Evolutionary conservation across 176 grass and related monocot genomes (phyloP).

Genomic region (Carex littledalei): DNA sequence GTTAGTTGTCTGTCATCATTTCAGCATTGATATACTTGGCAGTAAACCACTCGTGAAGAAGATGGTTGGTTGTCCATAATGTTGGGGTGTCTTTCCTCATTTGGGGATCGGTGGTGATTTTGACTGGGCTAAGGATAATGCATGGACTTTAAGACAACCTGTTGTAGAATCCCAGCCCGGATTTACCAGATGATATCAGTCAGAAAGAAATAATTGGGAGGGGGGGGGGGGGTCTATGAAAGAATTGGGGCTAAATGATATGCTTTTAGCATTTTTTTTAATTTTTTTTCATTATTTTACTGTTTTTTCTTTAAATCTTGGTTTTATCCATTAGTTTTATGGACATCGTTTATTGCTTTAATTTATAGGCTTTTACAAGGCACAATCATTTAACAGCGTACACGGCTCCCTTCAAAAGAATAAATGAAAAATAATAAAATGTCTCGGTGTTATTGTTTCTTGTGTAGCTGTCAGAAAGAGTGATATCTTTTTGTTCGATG

Average conservation of each 20-base stretch:
- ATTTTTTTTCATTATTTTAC: neutral
- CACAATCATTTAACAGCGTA: neutral
- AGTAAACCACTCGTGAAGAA: neutral
- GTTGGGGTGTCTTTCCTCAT: neutral
- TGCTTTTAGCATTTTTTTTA: constrained; percentile 17
- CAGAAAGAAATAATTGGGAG: neutral
- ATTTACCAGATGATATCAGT: neutral
- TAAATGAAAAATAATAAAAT: constrained; percentile 13
- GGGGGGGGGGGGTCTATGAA: neutral
- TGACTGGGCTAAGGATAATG: neutral
- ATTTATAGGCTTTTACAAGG: neutral
- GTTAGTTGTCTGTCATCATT: constrained; percentile 27
- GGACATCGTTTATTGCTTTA: neutral
- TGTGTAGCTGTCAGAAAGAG: constrained; percentile 61
- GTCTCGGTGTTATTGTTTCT: constrained; percentile 21
- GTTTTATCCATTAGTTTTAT: constrained; percentile 1
- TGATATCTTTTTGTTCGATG: constrained; percentile 59
- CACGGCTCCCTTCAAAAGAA: neutral
- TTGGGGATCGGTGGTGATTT: neutral
- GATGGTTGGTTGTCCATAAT: neutral
- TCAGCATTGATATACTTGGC: constrained; percentile 13
- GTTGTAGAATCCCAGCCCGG: too few species aligned
- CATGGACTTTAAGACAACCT: neutral
- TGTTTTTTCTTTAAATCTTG: neutral
- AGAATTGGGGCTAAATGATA: neutral